Evolutionary conservation across 371 early-diverging fungal genomes (phyloP), one percentile per base, ranked within the genome.

Genomic region (Apophysomyces variabilis): DNA sequence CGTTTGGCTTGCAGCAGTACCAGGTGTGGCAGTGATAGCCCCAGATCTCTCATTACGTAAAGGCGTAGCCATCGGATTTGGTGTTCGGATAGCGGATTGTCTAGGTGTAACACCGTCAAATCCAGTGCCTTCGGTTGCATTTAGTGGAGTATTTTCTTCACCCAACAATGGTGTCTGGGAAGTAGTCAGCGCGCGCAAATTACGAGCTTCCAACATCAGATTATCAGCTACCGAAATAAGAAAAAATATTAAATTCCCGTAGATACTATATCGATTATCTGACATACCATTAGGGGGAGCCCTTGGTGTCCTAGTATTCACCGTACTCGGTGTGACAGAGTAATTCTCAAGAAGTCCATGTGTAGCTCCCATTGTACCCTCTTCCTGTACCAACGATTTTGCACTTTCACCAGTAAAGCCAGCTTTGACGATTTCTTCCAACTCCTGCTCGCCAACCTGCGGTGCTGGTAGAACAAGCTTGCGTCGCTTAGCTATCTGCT

Each of bases 121-220:
- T 14, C 89, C 90, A 9, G 92, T 87, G 8, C 89, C 89, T 50
- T 83, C 64, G 8, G 69, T 65, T 5, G 68, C 54, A n/a, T 70
- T 63, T 38, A 69, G 61, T 5, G 77, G 73, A 32, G 75, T 66
- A n/a, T 89, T 84, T 43, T 92, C 90, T 38, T 86, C 91, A 58
- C 96, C 96, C 18, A 95, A 83, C 38, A 97, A 84, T 5, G 97
- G 97, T n/a, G 97, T 97, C 62, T 95, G 93, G 44, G 87, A 82
- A 6, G 79, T 76, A 32, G 89, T 82, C 83, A 93, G 77, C 12
- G 92, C 92, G 18, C 89, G 85, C 68, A 93, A 84, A 67, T 95
- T 95, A 57, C 91, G 82, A 2, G 97, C 97, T 72, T 95, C 93
- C 41, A 80, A 76, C 84, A 88, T 86, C 32, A 95, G 64, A n/a